These are phyloP conservation scores for Lepidium sativum DNA, from an alignment of 345 rosid species.

Conservation along the genomic window DNA sequence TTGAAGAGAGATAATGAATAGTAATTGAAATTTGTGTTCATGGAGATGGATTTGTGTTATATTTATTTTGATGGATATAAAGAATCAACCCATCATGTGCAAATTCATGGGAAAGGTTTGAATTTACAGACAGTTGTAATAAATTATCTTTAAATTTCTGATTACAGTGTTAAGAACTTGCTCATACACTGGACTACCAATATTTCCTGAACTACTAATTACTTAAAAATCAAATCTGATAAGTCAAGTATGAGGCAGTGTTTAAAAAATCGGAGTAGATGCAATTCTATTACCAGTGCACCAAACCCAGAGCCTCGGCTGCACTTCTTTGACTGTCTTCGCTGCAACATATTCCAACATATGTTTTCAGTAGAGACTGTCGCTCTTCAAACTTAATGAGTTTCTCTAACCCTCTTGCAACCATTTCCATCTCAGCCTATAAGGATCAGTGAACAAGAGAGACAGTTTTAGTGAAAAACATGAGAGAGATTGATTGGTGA, in stretches of 20 bases:
- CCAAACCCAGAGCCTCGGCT: conserved; percentile 85
- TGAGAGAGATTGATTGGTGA: neutral
- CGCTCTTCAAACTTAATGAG: conserved; percentile 67
- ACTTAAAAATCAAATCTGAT: neutral
- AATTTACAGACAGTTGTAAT: conserved; percentile 2
- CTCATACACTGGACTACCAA: neutral
- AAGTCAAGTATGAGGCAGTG: too few relatives aligned
- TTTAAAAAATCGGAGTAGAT: neutral
- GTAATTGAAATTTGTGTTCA: neutral
- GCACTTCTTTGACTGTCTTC: conserved; percentile 60
- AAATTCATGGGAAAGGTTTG: neutral
- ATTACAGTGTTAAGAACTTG: neutral
- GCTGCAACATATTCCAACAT: conserved; percentile 40
- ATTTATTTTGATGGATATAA: conserved; percentile 5
- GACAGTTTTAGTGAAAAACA: neutral
- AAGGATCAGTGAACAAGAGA: conserved; percentile 11
- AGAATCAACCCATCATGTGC: neutral
- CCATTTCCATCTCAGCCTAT: conserved; percentile 97
- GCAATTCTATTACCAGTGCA: conserved; percentile 9
- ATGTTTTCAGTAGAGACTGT: conserved; percentile 53
- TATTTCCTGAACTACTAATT: neutral
- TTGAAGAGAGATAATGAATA: conserved; percentile 7
- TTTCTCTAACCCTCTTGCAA: conserved; percentile 69
- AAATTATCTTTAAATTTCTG: neutral
- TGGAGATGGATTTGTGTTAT: conserved; percentile 14